Conservation (phyloP, 176 grass and related monocot species). For the Carex cristatella region DNA sequence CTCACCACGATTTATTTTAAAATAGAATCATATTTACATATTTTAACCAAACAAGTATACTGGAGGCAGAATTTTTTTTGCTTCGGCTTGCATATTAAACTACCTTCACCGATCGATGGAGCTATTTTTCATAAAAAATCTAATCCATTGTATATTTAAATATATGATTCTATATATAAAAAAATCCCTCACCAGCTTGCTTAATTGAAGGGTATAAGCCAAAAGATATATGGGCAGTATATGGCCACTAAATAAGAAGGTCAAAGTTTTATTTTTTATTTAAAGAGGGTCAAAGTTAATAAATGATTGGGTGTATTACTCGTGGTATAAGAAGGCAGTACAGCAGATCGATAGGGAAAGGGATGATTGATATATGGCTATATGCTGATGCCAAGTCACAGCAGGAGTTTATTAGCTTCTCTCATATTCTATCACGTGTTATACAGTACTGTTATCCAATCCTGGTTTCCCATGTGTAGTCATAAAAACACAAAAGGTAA, state of each 20-base stretch:
- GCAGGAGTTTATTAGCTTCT: not conserved
- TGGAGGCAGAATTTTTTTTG: too few species aligned
- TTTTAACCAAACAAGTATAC: too few species aligned
- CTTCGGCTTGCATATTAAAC: too few species aligned
- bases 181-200: too few species aligned
- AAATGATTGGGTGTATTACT: constrained; percentile 1
- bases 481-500: not conserved
- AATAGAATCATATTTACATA: too few species aligned
- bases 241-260: not conserved
- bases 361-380: not conserved
- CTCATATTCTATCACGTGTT: not conserved
- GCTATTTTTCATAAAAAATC: too few species aligned
- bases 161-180: too few species aligned
- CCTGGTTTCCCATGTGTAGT: not conserved
- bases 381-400: not conserved
- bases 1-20: too few species aligned
- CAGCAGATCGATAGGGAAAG: not conserved
- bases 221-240: too few species aligned
- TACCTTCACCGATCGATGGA: too few species aligned
- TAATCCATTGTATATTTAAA: too few species aligned
- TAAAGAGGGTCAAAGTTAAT: not conserved
- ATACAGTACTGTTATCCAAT: not conserved
- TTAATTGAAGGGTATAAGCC: too few species aligned
- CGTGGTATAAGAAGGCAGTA: not conserved
- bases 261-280: not conserved